Evolutionary conservation across 768 basidiomycete species (phyloP), one percentile per base, ranked within the genome.

Genomic region (Trametes coccinea): DNA sequence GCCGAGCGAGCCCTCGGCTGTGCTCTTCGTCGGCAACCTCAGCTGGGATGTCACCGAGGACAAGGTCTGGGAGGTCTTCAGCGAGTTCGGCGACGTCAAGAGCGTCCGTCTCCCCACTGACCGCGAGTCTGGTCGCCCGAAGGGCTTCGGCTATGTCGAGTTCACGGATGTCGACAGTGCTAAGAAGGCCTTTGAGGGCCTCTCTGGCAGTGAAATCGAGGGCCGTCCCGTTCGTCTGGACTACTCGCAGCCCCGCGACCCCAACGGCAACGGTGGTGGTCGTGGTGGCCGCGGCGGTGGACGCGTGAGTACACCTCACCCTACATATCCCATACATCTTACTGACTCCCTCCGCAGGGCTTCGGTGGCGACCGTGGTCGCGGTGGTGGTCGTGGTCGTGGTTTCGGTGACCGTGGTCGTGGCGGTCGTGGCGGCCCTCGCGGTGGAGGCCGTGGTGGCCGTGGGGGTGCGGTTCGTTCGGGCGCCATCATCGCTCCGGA

Each of bases 71-170:
- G 85, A 90, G 73, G 82, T 86, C 67, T 99, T 98, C 75, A 88
- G 86, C 64, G 93, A 94, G 71, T 88, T 88, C 72, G 93, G 93
- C 59, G 80, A 85, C 45, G 84, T 97, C 63, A 90, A 91, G 78
- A 88, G 79, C 70, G 92, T 98, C 43, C 86, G 95, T 58, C 78
- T 99, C 52, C 94, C 95, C 33, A 97, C 95, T 41, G 95, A 98
- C 74, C 82, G 92, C 66, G 97, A 99, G 52, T 83, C 90, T 6
- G 95, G 94, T 31, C 83, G 80, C 63, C 88, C 92, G 48, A 98
- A 98, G 76, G 97, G 97, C 69, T 98, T 96, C 75, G 97, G 88
- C 22, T 98, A 98, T 76, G 91, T 99, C 71, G 94, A 98, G 75
- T 97, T 95, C 75, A 84, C 88, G 66, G 87, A 89, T 67, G 70